These are phyloP conservation scores for Suillus placidus DNA, from an alignment of 768 basidiomycete species.

Conservation along the genomic window DNA sequence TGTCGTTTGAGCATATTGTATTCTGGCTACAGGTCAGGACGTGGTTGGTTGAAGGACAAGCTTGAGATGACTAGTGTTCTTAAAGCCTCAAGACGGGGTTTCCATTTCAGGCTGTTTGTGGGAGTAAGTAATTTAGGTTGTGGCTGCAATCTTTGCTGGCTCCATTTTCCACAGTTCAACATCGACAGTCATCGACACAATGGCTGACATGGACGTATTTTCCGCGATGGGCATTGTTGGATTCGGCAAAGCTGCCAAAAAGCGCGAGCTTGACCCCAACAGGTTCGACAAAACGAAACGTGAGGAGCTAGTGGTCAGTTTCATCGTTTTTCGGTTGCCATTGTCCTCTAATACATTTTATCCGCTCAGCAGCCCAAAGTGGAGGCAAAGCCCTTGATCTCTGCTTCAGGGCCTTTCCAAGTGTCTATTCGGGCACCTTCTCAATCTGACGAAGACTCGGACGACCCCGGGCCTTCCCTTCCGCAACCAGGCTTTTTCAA, in stretches of 20 bases:
- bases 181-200: conserved; percentile 24
- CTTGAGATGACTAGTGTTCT: neutral
- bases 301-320: conserved; percentile 38
- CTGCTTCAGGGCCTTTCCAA: conserved; percentile 22
- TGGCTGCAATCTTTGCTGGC: conserved; percentile 4
- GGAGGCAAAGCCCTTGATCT: conserved; percentile 1
- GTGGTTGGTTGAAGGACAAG: conserved; percentile 2
- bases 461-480: conserved; percentile 18
- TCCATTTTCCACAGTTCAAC: conserved; percentile 1
- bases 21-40: neutral
- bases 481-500: conserved; percentile 11
- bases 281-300: conserved; percentile 79
- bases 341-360: conserved; percentile 20
- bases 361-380: neutral
- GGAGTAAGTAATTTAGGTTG: conserved; percentile 2
- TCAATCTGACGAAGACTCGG: conserved; percentile 26
- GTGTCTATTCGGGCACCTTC: conserved; percentile 18
- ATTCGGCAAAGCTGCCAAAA: conserved; percentile 75
- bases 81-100: conserved; percentile 5
- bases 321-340: conserved; percentile 9
- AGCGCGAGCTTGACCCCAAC: conserved; percentile 70
- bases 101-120: conserved; percentile 15
- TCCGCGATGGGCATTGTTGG: conserved; percentile 84
- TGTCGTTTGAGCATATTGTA: conserved; percentile 58
- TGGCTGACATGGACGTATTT: conserved; percentile 69